Evolutionary conservation across 1,284 basidiomycete genomes (phyloP), one percentile per base, ranked within the genome.

Genomic region (Microbotryomycetes sp.): DNA sequence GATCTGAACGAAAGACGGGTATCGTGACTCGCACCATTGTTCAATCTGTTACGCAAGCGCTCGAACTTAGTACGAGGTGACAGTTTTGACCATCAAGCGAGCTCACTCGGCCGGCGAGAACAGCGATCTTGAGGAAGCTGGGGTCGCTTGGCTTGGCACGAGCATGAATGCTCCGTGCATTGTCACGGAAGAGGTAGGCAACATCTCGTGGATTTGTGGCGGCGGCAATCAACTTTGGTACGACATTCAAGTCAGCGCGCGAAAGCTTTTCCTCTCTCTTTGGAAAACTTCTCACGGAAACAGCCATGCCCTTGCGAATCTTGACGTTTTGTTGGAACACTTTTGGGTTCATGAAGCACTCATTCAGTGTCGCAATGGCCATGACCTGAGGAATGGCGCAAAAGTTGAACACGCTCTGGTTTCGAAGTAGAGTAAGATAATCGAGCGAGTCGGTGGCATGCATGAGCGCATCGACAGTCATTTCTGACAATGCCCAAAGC

Each of bases 361-460:
- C 75, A 53, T 88, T 83, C 27, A 98, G 80, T 6, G 93, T 98
- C 5, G 96, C 93, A 69, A 98, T 88, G 0, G 94, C 92, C 94
- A 98, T 97, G 24, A 86, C 84, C 31, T 89, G 90, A 11, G 94
- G 94, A 62, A 97, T 91, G 3, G 94, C 91, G 71, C 90, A 92
- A 77, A 98, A 98, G 76, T 91, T 91, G 81, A 98, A 98, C 28
- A 97, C 84, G 61, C 82, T 87, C 78, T 97, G 94, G 76, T 89
- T 93, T 75, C 84, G 87, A 70, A 98, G 79, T 52, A 97, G 75
- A 27, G 84, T 81, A 67, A 98, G 81, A 75, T 97, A 98, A 75
- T 98, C 94, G 70, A 98, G 79, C 7, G 88, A 81, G 72, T 92
- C 89, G 18, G 84, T 84, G 13, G 88, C 81, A 72, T 97, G 93